Evolutionary conservation across 371 early-diverging fungal genomes (phyloP).

Genomic region (Rhizomucor miehei): DNA sequence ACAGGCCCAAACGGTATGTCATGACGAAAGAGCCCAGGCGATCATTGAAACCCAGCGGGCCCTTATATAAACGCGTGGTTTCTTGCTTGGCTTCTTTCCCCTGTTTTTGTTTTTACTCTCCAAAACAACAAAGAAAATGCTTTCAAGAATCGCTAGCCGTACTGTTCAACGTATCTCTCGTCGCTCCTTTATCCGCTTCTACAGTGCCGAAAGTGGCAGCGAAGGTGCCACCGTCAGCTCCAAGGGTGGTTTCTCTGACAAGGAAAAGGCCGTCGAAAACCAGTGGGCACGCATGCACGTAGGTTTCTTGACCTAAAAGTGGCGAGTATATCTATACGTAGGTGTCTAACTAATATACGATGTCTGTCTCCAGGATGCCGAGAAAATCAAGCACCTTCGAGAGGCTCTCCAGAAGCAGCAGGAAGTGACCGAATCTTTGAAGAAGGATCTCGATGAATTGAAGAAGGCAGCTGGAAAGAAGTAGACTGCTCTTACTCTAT

Average conservation of each 20-base stretch:
- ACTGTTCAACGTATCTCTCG: not conserved
- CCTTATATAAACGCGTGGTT: not conserved
- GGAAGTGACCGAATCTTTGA: conserved; percentile 5
- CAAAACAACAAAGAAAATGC: not conserved
- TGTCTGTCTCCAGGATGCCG: conserved; percentile 24
- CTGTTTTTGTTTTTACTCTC: not conserved
- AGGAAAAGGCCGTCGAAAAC: conserved; percentile 38
- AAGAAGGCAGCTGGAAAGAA: conserved; percentile 2
- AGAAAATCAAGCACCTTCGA: conserved; percentile 27
- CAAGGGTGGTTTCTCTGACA: conserved; percentile 15
- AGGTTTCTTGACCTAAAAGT: too few relatives aligned
- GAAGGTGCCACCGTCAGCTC: not conserved
- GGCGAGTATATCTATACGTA: too few relatives aligned
- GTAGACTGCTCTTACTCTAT: not conserved
- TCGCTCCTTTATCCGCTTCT: not conserved
- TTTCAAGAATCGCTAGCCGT: not conserved
- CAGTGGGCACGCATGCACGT: conserved; percentile 42
- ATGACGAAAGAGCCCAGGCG: too few relatives aligned
- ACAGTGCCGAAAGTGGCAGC: not conserved
- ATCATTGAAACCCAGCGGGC: too few relatives aligned
- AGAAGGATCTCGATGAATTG: conserved; percentile 9
- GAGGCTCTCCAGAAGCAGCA: conserved; percentile 6
- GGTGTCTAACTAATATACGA: not conserved
- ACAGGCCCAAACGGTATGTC: too few relatives aligned
- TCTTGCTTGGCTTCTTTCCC: not conserved